These are phyloP conservation scores for Spathaspora arborariae DNA, from an alignment of 805 yeast species.

Conservation along the genomic window DNA sequence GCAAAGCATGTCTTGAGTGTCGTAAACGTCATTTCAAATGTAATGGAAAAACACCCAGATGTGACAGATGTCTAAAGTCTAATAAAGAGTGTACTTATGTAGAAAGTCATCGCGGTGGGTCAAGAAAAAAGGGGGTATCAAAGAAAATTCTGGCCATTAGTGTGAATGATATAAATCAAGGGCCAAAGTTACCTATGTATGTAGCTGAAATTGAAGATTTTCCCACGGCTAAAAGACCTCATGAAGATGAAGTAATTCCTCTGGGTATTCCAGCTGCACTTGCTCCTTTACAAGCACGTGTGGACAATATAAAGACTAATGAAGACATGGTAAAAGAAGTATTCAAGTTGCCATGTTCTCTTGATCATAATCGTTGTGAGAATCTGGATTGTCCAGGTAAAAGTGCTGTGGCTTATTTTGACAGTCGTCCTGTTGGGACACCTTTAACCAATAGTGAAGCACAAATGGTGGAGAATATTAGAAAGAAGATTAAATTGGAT, in stretches of 20 bases:
- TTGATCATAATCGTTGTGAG: conserved; percentile 8
- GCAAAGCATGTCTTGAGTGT: conserved; percentile 47
- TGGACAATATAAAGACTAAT: neutral
- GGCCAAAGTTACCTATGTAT: conserved; percentile 11
- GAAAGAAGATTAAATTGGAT: conserved; percentile 11
- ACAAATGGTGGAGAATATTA: conserved; percentile 6
- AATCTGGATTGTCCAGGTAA: conserved; percentile 11
- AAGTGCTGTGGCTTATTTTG: conserved; percentile 8
- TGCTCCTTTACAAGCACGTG: conserved; percentile 1
- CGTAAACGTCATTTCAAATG: conserved; percentile 49
- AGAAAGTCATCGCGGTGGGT: conserved; percentile 51
- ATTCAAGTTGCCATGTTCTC: conserved; percentile 9
- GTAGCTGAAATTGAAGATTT: conserved; percentile 16
- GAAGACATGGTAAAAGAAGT: conserved; percentile 4
- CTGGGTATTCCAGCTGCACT: neutral
- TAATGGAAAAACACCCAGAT: conserved; percentile 44
- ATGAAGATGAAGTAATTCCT: neutral
- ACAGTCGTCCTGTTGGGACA: neutral
- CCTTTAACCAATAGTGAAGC: conserved; percentile 3
- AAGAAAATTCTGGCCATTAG: conserved; percentile 9
- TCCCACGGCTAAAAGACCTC: neutral
- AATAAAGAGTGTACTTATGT: conserved; percentile 43
- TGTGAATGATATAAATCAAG: conserved; percentile 6
- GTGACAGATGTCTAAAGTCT: conserved; percentile 37
- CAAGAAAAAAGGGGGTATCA: conserved; percentile 47